These are phyloP conservation scores for Infundibulicybe gibba DNA, from an alignment of 768 basidiomycete genomes.

Conservation along the genomic window DNA sequence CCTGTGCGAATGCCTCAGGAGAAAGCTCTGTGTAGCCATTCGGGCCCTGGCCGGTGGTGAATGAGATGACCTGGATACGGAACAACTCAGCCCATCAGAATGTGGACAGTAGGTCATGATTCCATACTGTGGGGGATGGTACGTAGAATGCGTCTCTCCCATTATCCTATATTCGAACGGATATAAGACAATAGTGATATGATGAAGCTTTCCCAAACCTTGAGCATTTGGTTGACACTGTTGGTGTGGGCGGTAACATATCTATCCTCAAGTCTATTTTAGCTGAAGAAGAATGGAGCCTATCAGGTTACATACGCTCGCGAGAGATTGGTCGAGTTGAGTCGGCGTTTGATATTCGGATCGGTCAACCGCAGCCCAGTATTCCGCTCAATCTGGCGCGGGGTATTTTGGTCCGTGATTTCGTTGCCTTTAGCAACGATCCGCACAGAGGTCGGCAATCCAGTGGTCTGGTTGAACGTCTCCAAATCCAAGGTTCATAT, in stretches of 20 bases:
- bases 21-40: conserved; percentile 35
- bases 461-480: conserved; percentile 28
- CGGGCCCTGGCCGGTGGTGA: conserved; percentile 30
- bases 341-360: conserved; percentile 13
- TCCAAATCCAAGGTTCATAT: conserved; percentile 40
- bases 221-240: conserved; percentile 33
- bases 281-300: no score
- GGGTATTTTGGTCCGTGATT: conserved; percentile 15
- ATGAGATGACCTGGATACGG: conserved; percentile 29
- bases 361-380: conserved; percentile 13
- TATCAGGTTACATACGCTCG: conserved; percentile 16
- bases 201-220: conserved; percentile 13
- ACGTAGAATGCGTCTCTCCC: conserved; percentile 34
- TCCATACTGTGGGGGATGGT: conserved; percentile 33
- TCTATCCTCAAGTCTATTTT: conserved; percentile 9
- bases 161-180: conserved; percentile 24
- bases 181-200: neutral
- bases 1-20: conserved; percentile 22
- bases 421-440: conserved; percentile 27
- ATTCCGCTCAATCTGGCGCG: conserved; percentile 14
- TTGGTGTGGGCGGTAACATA: conserved; percentile 31
- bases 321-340: conserved; percentile 24
- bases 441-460: conserved; percentile 21
- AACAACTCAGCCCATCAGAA: neutral
- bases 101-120: neutral